phyloP scores from a whole-genome alignment of 305 asterid species.

The Fraxinus albicans region DNA sequence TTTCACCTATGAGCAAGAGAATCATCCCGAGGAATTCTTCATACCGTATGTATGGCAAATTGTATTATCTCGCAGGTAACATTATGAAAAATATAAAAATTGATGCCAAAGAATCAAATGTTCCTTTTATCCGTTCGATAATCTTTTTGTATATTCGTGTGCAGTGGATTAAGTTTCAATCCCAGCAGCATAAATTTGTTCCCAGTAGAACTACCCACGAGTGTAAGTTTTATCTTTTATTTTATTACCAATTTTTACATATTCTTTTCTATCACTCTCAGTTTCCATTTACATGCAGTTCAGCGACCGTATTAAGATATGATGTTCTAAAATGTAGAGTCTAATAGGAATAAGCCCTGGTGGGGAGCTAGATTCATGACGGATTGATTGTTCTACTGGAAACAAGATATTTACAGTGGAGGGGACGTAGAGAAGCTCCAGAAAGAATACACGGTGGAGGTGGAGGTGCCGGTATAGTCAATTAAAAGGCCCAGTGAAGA shows the following conservation, averaged over 20 bases:
- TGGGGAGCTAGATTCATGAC: neutral
- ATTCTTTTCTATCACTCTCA: neutral
- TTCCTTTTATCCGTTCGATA: conserved; percentile 4
- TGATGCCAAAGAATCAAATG: neutral
- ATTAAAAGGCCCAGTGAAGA: neutral
- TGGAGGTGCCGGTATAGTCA: conserved; percentile 26
- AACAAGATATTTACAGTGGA: conserved; percentile 39
- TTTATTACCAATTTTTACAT: neutral
- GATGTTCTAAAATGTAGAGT: neutral
- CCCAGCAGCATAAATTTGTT: conserved; percentile 70
- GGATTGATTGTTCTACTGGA: neutral
- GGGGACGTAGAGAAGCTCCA: conserved; percentile 40
- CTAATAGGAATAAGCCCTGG: neutral
- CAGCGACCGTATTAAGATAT: neutral
- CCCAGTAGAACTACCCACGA: conserved; percentile 50
- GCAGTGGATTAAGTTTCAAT: conserved; percentile 68
- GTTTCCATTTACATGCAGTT: neutral
- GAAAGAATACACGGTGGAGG: conserved; percentile 29
- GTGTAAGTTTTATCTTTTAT: conserved; percentile 44
- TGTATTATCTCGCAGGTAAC: conserved; percentile 65
- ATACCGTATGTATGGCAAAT: conserved; percentile 94
- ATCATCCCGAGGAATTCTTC: conserved; percentile 96
- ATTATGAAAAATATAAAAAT: neutral
- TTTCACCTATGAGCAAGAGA: conserved; percentile 98
- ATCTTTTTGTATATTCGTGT: conserved; percentile 18